A percentile compares a stretch with the other conserved stretches of the same genome.
Conservation (phyloP, 2,329 filamentous ascomycete genomes). For the Calonectria montana region DNA sequence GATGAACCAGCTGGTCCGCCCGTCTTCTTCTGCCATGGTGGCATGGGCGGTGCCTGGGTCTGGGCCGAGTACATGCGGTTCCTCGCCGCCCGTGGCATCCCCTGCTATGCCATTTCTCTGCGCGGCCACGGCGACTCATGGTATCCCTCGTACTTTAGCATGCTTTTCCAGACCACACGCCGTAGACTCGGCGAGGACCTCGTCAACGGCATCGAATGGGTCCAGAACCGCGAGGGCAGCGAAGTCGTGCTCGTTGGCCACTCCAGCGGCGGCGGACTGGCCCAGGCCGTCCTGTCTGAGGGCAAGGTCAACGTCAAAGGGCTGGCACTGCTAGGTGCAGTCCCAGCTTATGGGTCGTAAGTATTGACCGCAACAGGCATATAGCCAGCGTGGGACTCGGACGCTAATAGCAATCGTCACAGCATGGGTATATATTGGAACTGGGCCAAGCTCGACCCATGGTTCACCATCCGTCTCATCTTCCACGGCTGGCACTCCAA, state of each 20-base stretch:
- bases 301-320: conserved; percentile 54
- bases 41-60: conserved; percentile 64
- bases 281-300: conserved; percentile 60
- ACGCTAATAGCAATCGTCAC: not conserved
- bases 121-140: conserved; percentile 65
- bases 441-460: conserved; percentile 59
- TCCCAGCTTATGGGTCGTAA: conserved; percentile 56
- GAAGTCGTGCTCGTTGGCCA: conserved; percentile 61
- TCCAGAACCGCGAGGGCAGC: conserved; percentile 41
- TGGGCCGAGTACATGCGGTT: conserved; percentile 64
- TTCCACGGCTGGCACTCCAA: conserved; percentile 61
- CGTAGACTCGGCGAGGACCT: conserved; percentile 57
- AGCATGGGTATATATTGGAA: conserved; percentile 59
- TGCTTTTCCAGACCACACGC: conserved; percentile 59
- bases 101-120: conserved; percentile 64
- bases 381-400: not conserved
- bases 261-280: conserved; percentile 62
- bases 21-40: conserved; percentile 65
- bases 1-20: conserved; percentile 42
- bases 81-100: conserved; percentile 56
- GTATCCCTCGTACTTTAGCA: conserved; percentile 59
- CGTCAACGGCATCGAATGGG: conserved; percentile 54
- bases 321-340: conserved; percentile 58
- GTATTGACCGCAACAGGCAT: conserved; percentile 3
- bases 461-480: conserved; percentile 58